Evolutionary conservation across 2,329 filamentous ascomycete genomes (phyloP).

Genomic region (Paecilomyces niveus): DNA sequence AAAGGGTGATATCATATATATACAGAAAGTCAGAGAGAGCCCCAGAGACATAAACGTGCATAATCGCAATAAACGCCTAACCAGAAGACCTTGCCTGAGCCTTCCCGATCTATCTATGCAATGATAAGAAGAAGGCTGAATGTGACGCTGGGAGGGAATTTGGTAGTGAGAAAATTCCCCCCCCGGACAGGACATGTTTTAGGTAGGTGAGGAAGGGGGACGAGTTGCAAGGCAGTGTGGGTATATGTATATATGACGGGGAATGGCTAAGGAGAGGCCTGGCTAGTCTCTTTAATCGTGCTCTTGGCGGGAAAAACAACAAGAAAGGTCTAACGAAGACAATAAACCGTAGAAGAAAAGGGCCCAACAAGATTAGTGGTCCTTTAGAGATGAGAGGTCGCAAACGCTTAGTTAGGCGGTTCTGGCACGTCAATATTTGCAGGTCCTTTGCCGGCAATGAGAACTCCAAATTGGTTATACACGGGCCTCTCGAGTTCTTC

Average conservation of each 20-base stretch:
- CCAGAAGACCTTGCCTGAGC: not conserved
- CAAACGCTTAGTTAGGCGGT: not conserved
- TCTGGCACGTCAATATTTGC: not conserved
- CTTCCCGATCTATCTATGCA: not conserved
- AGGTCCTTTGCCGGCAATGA: conserved; percentile 26
- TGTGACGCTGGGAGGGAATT: not conserved
- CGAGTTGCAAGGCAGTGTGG: not conserved
- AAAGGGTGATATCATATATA: not conserved
- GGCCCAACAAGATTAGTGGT: not conserved
- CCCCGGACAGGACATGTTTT: not conserved
- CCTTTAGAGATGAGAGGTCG: not conserved
- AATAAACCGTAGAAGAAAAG: no score
- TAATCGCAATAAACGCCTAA: not conserved
- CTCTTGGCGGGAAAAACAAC: not conserved
- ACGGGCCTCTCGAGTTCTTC: conserved; percentile 22
- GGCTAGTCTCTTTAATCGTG: not conserved
- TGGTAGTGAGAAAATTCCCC: not conserved
- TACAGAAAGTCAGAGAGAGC: not conserved
- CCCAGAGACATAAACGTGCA: not conserved
- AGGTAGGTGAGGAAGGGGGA: not conserved
- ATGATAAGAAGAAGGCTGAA: not conserved
- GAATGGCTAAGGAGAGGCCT: not conserved
- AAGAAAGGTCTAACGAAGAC: no score
- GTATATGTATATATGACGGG: not conserved
- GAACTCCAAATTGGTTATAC: conserved; percentile 32